Conservation (phyloP, 768 basidiomycete genomes). For the Lactarius tabidus region DNA sequence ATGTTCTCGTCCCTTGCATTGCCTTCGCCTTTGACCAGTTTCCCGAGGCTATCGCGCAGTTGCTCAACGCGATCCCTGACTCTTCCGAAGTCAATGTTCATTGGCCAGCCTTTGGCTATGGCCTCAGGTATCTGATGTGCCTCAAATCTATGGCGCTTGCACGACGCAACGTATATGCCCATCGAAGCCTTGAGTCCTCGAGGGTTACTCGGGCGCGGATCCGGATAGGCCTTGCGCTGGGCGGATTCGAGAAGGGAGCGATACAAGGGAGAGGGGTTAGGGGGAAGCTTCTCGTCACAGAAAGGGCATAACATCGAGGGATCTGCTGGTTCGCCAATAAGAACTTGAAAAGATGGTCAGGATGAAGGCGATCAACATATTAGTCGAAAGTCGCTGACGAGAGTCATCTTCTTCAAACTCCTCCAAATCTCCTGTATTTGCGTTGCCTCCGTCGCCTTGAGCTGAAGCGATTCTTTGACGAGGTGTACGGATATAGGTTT, state of each 20-base stretch:
- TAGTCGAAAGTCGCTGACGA: conserved; percentile 15
- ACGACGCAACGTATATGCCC: conserved; percentile 58
- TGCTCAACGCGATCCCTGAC: conserved; percentile 51
- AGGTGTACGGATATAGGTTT: not conserved
- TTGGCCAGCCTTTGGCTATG: conserved; percentile 70
- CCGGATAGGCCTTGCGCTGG: conserved; percentile 49
- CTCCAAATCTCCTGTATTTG: not conserved
- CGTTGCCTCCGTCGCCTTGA: not conserved
- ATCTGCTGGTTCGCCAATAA: conserved; percentile 49
- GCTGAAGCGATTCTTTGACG: not conserved
- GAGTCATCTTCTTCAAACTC: conserved; percentile 19
- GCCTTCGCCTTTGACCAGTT: conserved; percentile 43
- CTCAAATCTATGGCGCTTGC: conserved; percentile 79
- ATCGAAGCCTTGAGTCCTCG: conserved; percentile 53
- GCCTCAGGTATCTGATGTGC: conserved; percentile 69
- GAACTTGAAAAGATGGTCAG: conserved; percentile 38
- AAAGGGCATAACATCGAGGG: conserved; percentile 74
- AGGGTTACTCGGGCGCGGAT: conserved; percentile 66
- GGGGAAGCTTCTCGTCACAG: conserved; percentile 69
- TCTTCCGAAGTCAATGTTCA: conserved; percentile 57
- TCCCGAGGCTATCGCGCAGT: conserved; percentile 46
- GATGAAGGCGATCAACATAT: not conserved
- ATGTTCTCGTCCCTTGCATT: conserved; percentile 42
- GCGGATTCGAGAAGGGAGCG: conserved; percentile 49
- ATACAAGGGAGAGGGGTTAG: conserved; percentile 56